phyloP scores from a whole-genome alignment of 306 rosid species.

The Leucaena leucocephala region DNA sequence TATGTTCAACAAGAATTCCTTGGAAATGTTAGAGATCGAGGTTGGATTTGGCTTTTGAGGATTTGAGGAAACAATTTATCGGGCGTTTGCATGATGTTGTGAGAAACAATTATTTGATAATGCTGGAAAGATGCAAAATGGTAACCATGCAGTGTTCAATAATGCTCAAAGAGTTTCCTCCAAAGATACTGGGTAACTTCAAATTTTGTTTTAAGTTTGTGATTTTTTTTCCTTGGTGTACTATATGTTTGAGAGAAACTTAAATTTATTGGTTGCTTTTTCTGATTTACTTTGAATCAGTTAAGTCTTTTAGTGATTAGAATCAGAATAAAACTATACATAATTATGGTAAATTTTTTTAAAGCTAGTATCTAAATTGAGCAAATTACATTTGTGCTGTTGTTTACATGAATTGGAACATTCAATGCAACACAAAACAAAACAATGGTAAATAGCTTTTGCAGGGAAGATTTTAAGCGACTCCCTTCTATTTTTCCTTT shows the following conservation, averaged over 20 bases:
- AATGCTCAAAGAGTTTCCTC: background rate
- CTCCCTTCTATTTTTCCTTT: background rate
- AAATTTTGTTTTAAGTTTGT: background rate
- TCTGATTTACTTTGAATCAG: background rate
- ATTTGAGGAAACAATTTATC: background rate
- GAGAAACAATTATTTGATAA: background rate
- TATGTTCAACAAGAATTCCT: conserved; percentile 7
- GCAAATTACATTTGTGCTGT: background rate
- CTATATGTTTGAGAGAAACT: background rate
- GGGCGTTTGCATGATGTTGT: conserved; percentile 4
- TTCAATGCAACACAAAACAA: background rate
- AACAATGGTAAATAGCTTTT: background rate
- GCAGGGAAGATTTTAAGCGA: background rate
- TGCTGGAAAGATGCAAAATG: conserved; percentile 4
- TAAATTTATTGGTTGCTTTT: background rate
- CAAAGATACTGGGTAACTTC: background rate
- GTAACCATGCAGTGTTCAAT: background rate
- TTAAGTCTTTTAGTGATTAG: background rate
- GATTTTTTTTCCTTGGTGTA: background rate
- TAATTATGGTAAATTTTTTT: background rate
- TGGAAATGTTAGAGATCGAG: conserved; percentile 3
- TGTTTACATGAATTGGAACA: background rate
- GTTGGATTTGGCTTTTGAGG: conserved; percentile 13
- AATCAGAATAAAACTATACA: background rate
- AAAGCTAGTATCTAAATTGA: background rate